Conservation (phyloP, 441 rosid genomes). For the Pelargonium cotyledonis region DNA sequence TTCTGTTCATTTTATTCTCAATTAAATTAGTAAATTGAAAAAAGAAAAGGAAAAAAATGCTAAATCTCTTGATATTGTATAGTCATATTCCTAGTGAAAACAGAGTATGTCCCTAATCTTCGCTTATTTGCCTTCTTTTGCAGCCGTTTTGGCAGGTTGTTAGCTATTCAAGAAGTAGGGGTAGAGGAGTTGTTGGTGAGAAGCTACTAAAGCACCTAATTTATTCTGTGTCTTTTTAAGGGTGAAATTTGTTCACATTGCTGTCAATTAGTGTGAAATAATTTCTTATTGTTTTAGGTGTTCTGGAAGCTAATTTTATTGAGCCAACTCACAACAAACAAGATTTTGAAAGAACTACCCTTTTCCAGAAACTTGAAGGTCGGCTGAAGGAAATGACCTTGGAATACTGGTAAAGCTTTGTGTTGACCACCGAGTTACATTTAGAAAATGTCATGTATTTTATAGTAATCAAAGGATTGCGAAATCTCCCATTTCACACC, state of each 20-base stretch:
- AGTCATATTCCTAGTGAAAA: no score
- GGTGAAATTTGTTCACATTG: slow-evolving; percentile 11
- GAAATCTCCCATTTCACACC: no score
- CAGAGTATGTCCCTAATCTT: slow-evolving; percentile 4
- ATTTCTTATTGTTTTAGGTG: slow-evolving; percentile 47
- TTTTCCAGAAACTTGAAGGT: slow-evolving; percentile 87
- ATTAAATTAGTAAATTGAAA: not conserved
- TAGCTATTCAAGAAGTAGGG: slow-evolving; percentile 40
- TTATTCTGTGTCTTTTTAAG: slow-evolving; percentile 8
- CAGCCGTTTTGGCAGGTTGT: slow-evolving; percentile 95
- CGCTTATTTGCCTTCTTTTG: slow-evolving; percentile 19
- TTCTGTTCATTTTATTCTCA: slow-evolving; percentile 6
- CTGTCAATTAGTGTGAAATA: slow-evolving; percentile 15
- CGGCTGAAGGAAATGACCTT: slow-evolving; percentile 87
- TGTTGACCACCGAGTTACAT: not conserved
- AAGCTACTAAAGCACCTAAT: slow-evolving; percentile 21
- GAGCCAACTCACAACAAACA: slow-evolving; percentile 97
- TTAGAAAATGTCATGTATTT: not conserved
- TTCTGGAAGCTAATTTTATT: slow-evolving; percentile 85
- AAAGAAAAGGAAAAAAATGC: not conserved
- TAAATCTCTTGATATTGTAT: no score
- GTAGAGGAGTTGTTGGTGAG: slow-evolving; percentile 97
- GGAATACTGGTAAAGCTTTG: slow-evolving; percentile 69
- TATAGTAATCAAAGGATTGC: not conserved
- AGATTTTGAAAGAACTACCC: slow-evolving; percentile 92